Conservation (phyloP, 257 asterid genomes). For the Solanum sitiens region DNA sequence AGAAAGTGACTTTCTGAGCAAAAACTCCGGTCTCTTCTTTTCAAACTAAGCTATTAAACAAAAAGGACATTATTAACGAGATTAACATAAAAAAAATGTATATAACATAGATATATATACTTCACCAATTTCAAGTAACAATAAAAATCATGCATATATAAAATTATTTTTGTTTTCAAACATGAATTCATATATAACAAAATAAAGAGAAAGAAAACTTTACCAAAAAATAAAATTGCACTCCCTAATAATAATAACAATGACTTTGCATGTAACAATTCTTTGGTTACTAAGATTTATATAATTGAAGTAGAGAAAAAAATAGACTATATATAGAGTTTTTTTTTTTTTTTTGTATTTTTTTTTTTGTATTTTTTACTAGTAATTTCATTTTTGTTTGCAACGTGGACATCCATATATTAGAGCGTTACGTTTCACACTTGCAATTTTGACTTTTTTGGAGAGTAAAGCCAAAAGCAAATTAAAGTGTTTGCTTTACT, state of each 20-base stretch:
- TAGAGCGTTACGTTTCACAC: not conserved
- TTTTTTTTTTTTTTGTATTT: not conserved
- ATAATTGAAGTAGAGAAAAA: not conserved
- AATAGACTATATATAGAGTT: not conserved
- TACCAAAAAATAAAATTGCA: not conserved
- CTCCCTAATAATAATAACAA: not conserved
- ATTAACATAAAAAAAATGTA: not conserved
- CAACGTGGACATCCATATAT: not conserved
- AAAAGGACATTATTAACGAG: not conserved
- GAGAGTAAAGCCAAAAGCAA: not conserved
- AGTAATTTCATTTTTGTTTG: not conserved
- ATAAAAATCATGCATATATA: not conserved
- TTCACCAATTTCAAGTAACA: not conserved
- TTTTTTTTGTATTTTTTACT: not conserved
- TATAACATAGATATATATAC: not conserved
- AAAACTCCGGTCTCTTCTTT: not conserved
- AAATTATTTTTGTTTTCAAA: not conserved
- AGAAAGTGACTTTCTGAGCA: not conserved
- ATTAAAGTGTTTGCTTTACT: not conserved
- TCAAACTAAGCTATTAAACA: not conserved
- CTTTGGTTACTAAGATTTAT: not conserved
- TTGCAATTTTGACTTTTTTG: not conserved
- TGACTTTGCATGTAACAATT: not conserved
- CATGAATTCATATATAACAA: not conserved
- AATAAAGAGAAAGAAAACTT: not conserved